These are phyloP conservation scores for Neurospora sp. DNA, from an alignment of 495 filamentous ascomycete genomes.

Conservation along the genomic window DNA sequence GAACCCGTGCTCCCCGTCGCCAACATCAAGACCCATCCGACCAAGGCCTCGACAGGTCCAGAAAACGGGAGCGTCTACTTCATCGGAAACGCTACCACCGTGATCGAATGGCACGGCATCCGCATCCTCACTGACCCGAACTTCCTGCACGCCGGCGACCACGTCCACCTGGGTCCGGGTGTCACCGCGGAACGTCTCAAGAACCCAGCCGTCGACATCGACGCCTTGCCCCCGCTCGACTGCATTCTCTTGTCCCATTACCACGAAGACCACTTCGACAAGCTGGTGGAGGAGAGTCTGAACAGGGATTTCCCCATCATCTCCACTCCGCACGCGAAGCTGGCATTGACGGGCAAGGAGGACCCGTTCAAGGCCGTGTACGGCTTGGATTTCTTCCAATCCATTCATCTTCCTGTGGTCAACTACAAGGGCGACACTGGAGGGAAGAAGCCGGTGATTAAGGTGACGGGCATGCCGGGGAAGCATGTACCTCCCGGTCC, in stretches of 20 bases:
- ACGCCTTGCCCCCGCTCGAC: slow-evolving; percentile 52
- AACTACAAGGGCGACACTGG: slow-evolving; percentile 10
- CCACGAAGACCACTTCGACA: slow-evolving; percentile 60
- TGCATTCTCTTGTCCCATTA: slow-evolving; percentile 55
- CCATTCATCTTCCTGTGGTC: slow-evolving; percentile 39
- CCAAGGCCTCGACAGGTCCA: background rate
- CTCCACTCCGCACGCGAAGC: slow-evolving; percentile 53
- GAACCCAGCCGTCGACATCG: slow-evolving; percentile 52
- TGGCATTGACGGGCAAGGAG: slow-evolving; percentile 33
- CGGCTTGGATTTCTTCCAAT: slow-evolving; percentile 47
- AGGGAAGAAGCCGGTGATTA: slow-evolving; percentile 29
- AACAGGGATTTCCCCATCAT: slow-evolving; percentile 52
- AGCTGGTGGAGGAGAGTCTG: slow-evolving; percentile 47
- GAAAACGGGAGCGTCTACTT: slow-evolving; percentile 35
- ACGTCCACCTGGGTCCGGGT: slow-evolving; percentile 58
- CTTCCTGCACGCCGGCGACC: slow-evolving; percentile 59
- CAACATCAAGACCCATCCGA: slow-evolving; percentile 11
- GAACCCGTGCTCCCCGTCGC: slow-evolving; percentile 9
- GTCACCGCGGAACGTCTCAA: slow-evolving; percentile 43
- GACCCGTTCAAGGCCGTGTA: slow-evolving; percentile 47
- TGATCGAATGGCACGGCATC: slow-evolving; percentile 54
- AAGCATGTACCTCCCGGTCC: slow-evolving; percentile 52
- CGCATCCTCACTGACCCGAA: slow-evolving; percentile 63
- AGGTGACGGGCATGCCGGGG: slow-evolving; percentile 60
- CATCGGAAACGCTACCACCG: slow-evolving; percentile 57